A percentile compares a stretch with the other conserved stretches of the same genome.
These are phyloP conservation scores for Dalbergia cochinchinensis DNA, from an alignment of 306 rosid genomes.

Conservation along the genomic window DNA sequence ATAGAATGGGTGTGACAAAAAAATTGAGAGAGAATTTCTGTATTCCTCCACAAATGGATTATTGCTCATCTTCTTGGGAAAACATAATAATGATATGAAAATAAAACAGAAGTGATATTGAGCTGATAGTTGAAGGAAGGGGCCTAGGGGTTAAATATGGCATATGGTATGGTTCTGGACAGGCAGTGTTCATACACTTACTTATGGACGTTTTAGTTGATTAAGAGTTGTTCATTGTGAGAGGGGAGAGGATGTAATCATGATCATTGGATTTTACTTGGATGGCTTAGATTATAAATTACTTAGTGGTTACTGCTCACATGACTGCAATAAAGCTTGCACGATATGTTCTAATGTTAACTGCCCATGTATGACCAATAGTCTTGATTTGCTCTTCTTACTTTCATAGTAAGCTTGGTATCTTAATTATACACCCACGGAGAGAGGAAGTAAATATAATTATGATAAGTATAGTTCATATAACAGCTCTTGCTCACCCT, in stretches of 20 bases:
- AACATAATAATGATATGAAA: constrained; percentile 7
- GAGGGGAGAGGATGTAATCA: not conserved
- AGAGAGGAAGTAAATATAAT: not conserved
- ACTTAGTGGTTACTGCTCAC: not conserved
- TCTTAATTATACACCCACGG: not conserved
- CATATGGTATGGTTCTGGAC: not conserved
- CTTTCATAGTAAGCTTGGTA: not conserved
- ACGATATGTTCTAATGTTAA: not conserved
- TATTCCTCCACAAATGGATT: not conserved
- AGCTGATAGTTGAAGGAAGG: not conserved
- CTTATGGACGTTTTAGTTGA: not conserved
- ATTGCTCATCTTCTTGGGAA: not conserved
- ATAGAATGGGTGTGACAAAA: not conserved
- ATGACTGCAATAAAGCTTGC: not conserved
- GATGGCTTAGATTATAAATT: not conserved
- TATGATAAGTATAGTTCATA: not conserved
- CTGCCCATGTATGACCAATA: not conserved
- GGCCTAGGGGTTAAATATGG: not conserved
- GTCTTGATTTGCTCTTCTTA: not conserved
- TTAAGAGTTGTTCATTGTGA: not conserved
- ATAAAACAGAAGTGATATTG: not conserved
- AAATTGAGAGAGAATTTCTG: constrained; percentile 17
- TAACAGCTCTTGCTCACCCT: constrained; percentile 7
- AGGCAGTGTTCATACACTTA: not conserved
- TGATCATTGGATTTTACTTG: constrained; percentile 10